Evolutionary conservation across 164 flowering plant genomes (phyloP).

Genomic region (Vitis rupestris): DNA sequence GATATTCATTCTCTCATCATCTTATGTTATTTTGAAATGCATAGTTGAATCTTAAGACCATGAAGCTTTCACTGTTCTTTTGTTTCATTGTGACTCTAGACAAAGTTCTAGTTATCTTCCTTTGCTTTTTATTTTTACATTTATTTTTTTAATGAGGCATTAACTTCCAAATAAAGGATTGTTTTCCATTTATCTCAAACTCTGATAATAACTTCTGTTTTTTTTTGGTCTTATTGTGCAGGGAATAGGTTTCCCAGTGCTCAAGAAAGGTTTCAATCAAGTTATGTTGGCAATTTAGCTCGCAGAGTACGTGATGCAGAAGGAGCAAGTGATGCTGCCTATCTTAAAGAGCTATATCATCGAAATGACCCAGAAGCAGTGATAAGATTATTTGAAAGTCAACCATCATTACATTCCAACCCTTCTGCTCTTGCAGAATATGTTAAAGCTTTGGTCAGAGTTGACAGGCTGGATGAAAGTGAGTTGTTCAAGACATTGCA

Average conservation of each 20-base stretch:
- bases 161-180: background rate
- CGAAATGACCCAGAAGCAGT: conserved; percentile 86
- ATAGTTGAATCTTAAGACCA: too few relatives aligned
- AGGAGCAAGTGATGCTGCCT: conserved; percentile 56
- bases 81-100: background rate
- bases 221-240: conserved; percentile 21
- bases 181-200: background rate
- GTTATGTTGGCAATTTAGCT: conserved; percentile 72
- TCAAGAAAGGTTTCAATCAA: conserved; percentile 65
- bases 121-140: background rate
- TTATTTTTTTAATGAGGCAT: background rate
- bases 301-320: conserved; percentile 73
- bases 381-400: conserved; percentile 83
- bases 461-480: conserved; percentile 83
- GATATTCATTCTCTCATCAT: too few relatives aligned
- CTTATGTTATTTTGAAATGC: too few relatives aligned
- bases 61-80: background rate
- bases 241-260: conserved; percentile 27
- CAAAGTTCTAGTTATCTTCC: background rate
- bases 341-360: conserved; percentile 68
- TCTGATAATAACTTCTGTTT: background rate
- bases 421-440: conserved; percentile 89
- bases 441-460: conserved; percentile 86
- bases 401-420: conserved; percentile 74
- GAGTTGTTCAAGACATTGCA: conserved; percentile 82